Percentiles rank a stretch among this genome's conserved stretches.
Evolutionary conservation across 352 stramenopile genomes (phyloP).

Genomic region (Phytophthora syringae): DNA sequence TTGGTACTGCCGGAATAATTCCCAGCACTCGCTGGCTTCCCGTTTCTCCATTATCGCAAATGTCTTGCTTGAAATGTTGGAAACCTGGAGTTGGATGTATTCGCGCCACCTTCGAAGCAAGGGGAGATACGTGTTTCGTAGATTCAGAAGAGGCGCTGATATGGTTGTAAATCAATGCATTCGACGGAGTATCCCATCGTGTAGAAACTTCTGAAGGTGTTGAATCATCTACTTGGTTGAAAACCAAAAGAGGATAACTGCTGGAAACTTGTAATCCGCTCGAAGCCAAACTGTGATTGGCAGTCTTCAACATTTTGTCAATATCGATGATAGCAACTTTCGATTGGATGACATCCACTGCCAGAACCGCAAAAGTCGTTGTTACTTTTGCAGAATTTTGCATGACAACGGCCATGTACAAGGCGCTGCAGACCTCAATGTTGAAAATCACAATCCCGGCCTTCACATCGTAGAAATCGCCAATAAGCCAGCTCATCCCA

Average conservation of each 20-base stretch:
- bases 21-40: no score
- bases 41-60: not conserved
- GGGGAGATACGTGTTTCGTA: not conserved
- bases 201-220: no score
- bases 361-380: not conserved
- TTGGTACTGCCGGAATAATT: no score
- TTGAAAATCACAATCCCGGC: slow-evolving; percentile 9
- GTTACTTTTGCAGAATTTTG: slow-evolving; percentile 1
- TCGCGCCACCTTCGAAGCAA: not conserved
- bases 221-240: not conserved
- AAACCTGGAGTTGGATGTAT: not conserved
- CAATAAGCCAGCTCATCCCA: slow-evolving; percentile 9
- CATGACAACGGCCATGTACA: slow-evolving; percentile 7
- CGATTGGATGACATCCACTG: slow-evolving; percentile 1
- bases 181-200: no score
- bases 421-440: slow-evolving; percentile 2
- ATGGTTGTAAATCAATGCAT: no score
- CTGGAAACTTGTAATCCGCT: not conserved
- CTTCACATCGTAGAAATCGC: slow-evolving; percentile 1
- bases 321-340: slow-evolving; percentile 1
- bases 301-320: slow-evolving; percentile 1
- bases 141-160: not conserved
- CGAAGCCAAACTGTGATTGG: not conserved
- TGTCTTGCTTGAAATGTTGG: not conserved
- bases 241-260: not conserved